Evolutionary conservation across 345 rosid genomes (phyloP).

Genomic region (Heritiera littoralis): DNA sequence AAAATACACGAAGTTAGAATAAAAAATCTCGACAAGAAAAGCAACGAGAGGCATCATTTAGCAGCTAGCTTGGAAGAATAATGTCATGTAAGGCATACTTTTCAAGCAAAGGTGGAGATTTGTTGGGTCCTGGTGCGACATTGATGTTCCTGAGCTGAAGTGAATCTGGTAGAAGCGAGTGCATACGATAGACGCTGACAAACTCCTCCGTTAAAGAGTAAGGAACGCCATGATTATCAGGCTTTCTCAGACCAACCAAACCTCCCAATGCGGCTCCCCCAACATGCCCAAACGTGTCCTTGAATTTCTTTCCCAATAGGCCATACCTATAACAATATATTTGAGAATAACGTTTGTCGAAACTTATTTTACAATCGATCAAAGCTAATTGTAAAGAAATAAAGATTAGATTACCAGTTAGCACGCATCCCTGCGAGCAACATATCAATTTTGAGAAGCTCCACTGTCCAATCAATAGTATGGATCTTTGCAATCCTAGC

Average conservation of each 20-base stretch:
- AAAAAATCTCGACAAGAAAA: too few relatives aligned
- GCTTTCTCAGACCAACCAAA: constrained; percentile 47
- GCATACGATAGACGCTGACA: constrained; percentile 61
- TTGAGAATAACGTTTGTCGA: too few relatives aligned
- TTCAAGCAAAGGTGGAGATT: constrained; percentile 39
- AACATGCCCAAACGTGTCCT: constrained; percentile 55
- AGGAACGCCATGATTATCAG: constrained; percentile 55
- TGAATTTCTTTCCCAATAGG: constrained; percentile 57
- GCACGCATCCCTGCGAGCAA: constrained; percentile 56
- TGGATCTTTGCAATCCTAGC: constrained; percentile 68
- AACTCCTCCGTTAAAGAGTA: constrained; percentile 70
- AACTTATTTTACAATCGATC: too few relatives aligned
- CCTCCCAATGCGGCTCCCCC: constrained; percentile 50
- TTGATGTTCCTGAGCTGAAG: constrained; percentile 40
- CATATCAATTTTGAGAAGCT: constrained; percentile 61
- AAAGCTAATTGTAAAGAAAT: too few relatives aligned
- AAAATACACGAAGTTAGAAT: not conserved
- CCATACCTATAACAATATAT: constrained; percentile 43
- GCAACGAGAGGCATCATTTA: too few relatives aligned
- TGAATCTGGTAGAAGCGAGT: constrained; percentile 53
- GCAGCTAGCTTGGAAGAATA: too few relatives aligned
- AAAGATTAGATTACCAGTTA: constrained; percentile 39
- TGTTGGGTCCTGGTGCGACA: constrained; percentile 33
- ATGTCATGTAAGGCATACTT: constrained; percentile 25
- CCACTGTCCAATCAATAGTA: constrained; percentile 70